Base-by-base conservation (phyloP, 495 filamentous ascomycete genomes). In the Xylaria grammica region DNA sequence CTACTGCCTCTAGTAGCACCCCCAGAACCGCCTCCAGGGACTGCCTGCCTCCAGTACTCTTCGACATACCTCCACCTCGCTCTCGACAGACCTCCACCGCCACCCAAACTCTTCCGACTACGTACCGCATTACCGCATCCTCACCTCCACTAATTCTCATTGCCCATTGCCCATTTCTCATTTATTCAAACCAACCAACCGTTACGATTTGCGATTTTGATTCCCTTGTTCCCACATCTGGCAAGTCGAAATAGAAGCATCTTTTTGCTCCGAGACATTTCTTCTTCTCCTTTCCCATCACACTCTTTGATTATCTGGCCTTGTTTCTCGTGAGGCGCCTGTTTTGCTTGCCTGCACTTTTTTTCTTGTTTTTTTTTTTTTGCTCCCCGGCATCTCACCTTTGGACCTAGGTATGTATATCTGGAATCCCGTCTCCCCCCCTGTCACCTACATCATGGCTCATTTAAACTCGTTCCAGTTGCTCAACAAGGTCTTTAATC, bases 311-410 rank as follows among this genome's bases (percentile, higher is more conserved):
- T 30, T 30, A 8, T 46, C 34, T 48, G 26, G 30, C 19, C 9
- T 29, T 56, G 30, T 48, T 50, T 64, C 15, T 11, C 20, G 52
- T 30, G 32, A 40, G 45, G 62, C 53, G 34, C 34, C 27, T 64
- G 53, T 49, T 54, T n/a, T 45, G 24, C 36, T 56, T 63, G 29
- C 27, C 53, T 57, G 34, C 62, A 20, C 53, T 42, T 57, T 29
- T 17, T 36, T 55, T n/a, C n/a, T n/a, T n/a, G n/a, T n/a, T n/a
- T n/a, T n/a, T n/a, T n/a, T n/a, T n/a, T n/a, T n/a, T n/a, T n/a
- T n/a, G n/a, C 40, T 40, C 20, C 46, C 46, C 20, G n/a, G 13
- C 22, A 30, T 36, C 40, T 56, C 15, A n/a, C n/a, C 29, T 26
- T 36, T 63, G 30, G 42, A 49, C 40, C 49, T 45, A 42, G 60